phyloP scores from a whole-genome alignment of 2,329 filamentous ascomycete genomes.

The Stagonosporopsis chrysanthemi region DNA sequence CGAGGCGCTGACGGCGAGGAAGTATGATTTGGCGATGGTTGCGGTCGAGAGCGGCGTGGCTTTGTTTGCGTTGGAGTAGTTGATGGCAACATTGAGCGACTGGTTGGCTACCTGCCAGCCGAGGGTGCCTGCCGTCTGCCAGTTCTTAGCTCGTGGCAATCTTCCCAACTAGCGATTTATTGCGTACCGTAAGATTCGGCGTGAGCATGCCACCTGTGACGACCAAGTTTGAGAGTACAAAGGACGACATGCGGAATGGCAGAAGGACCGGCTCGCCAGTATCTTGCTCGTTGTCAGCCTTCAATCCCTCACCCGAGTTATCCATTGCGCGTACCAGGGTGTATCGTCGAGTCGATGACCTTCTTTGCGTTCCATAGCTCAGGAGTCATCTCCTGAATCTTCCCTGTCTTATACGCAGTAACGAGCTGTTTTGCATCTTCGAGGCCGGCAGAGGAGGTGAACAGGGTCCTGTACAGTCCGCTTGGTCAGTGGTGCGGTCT shows the following conservation, averaged over 20 bases:
- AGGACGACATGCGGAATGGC: conserved; percentile 97
- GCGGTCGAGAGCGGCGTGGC: conserved; percentile 84
- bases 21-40: conserved; percentile 87
- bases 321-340: conserved; percentile 73
- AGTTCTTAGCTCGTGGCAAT: conserved; percentile 28
- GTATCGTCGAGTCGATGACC: conserved; percentile 93
- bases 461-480: conserved; percentile 71
- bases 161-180: neutral
- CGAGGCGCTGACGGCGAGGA: conserved; percentile 88
- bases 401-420: conserved; percentile 84
- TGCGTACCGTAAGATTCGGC: conserved; percentile 75
- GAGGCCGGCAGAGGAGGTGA: conserved; percentile 79
- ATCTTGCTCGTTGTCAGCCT: conserved; percentile 62
- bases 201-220: conserved; percentile 98
- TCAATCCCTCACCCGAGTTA: neutral
- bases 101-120: conserved; percentile 97
- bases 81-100: conserved; percentile 97
- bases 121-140: conserved; percentile 80
- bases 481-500: conserved; percentile 25
- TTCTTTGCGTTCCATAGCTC: conserved; percentile 97
- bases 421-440: conserved; percentile 86
- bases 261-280: conserved; percentile 91
- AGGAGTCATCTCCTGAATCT: conserved; percentile 80
- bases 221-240: conserved; percentile 89
- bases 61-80: conserved; percentile 98